phyloP scores from a whole-genome alignment of 1,284 basidiomycete genomes.

The Moesziomyces parantarcticus region DNA sequence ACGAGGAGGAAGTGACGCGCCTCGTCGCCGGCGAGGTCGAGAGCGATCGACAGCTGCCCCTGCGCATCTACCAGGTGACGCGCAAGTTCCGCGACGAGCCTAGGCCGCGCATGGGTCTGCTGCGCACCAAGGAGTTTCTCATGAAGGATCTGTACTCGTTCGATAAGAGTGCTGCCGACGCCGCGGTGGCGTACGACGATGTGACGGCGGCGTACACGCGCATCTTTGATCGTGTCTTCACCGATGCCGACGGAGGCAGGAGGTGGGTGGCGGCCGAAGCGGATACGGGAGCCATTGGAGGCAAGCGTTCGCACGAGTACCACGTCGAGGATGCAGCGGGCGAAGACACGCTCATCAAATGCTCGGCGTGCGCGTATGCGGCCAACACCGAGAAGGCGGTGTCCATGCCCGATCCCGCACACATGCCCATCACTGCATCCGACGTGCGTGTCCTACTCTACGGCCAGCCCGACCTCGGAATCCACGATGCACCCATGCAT shows the following conservation, averaged over 20 bases:
- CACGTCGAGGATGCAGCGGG: constrained; percentile 65
- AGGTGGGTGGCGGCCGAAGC: constrained; percentile 64
- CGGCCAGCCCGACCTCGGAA: constrained; percentile 24
- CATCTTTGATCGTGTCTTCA: constrained; percentile 61
- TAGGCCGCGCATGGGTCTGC: constrained; percentile 66
- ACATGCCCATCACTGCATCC: constrained; percentile 16
- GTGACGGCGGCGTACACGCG: constrained; percentile 62
- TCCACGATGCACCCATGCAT: constrained; percentile 40
- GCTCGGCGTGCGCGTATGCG: constrained; percentile 61
- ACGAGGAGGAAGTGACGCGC: constrained; percentile 68
- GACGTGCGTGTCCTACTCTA: constrained; percentile 51
- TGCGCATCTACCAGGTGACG: constrained; percentile 67
- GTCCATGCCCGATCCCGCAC: constrained; percentile 28
- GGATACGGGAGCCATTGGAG: constrained; percentile 69
- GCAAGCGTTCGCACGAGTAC: constrained; percentile 67
- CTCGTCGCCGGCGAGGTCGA: constrained; percentile 63
- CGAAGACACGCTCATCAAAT: constrained; percentile 67
- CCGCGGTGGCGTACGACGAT: constrained; percentile 55
- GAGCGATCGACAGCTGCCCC: constrained; percentile 59
- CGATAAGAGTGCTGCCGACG: constrained; percentile 47
- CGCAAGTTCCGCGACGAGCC: constrained; percentile 68
- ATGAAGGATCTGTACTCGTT: constrained; percentile 70
- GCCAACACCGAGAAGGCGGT: constrained; percentile 67
- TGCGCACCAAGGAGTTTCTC: constrained; percentile 67
- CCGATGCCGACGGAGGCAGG: not conserved